A percentile compares a stretch with the other conserved stretches of the same genome.
Evolutionary conservation across 306 rosid genomes (phyloP).

Genomic region (Cucurbita pepo): DNA sequence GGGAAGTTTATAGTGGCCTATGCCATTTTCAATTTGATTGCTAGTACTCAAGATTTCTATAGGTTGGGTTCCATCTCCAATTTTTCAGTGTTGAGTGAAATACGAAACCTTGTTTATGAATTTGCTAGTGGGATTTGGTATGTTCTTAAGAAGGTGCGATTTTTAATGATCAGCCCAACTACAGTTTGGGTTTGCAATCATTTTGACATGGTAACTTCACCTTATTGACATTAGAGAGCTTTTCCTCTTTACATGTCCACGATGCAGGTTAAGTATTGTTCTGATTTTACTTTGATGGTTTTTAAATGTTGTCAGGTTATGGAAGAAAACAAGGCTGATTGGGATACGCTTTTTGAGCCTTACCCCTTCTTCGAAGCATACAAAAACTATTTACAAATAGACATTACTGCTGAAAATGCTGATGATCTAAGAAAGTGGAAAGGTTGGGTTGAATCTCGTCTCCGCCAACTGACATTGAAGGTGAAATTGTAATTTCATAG

Average conservation of each 20-base stretch:
- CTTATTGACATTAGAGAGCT: not conserved
- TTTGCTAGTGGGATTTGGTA: not conserved
- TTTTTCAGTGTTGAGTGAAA: not conserved
- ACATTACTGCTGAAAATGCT: constrained; percentile 54
- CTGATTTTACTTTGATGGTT: constrained; percentile 7
- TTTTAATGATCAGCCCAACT: not conserved
- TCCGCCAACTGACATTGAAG: constrained; percentile 81
- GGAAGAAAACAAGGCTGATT: constrained; percentile 66
- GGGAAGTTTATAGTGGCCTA: not conserved
- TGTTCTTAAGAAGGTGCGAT: not conserved
- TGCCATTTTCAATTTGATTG: not conserved
- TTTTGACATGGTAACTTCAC: not conserved
- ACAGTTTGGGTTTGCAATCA: not conserved
- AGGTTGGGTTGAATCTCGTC: constrained; percentile 99
- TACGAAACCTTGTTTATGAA: not conserved
- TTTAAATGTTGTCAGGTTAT: constrained; percentile 46
- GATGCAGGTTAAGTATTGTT: not conserved
- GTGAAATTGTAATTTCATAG: constrained; percentile 19
- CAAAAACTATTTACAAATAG: constrained; percentile 77
- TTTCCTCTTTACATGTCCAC: not conserved
- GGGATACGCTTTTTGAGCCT: constrained; percentile 87
- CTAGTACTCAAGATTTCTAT: not conserved
- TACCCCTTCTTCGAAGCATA: constrained; percentile 77
- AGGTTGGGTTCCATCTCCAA: not conserved
- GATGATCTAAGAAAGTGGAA: constrained; percentile 89